Conservation (phyloP, 1,284 basidiomycete species). For the Peniophora sp. region DNA sequence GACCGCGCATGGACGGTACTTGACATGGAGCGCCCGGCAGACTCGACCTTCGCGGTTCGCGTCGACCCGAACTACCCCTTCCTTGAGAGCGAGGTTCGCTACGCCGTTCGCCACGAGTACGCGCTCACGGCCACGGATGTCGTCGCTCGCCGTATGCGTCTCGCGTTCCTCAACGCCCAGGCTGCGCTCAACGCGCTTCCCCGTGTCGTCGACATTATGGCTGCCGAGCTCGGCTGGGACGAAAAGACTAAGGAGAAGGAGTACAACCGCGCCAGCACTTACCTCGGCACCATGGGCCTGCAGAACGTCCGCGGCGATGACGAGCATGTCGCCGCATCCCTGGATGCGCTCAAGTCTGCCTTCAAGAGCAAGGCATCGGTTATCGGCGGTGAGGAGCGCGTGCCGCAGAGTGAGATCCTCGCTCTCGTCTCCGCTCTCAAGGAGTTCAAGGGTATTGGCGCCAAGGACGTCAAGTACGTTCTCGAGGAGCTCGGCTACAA, state of each 20-base stretch:
- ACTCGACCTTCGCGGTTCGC: slow-evolving; percentile 77
- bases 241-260: slow-evolving; percentile 47
- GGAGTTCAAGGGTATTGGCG: slow-evolving; percentile 43
- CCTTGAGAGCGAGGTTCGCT: slow-evolving; percentile 92
- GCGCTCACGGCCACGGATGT: slow-evolving; percentile 89
- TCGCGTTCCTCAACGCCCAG: slow-evolving; percentile 90
- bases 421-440: slow-evolving; percentile 38
- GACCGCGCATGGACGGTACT: slow-evolving; percentile 96
- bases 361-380: slow-evolving; percentile 38
- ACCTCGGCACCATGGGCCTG: slow-evolving; percentile 75
- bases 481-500: slow-evolving; percentile 69
- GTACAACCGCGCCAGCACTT: slow-evolving; percentile 53
- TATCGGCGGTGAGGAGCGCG: slow-evolving; percentile 18
- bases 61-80: slow-evolving; percentile 74
- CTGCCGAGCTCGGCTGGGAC: slow-evolving; percentile 78
- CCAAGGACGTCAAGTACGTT: slow-evolving; percentile 64
- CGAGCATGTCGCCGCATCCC: slow-evolving; percentile 64
- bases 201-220: slow-evolving; percentile 88
- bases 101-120: slow-evolving; percentile 88
- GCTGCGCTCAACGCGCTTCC: slow-evolving; percentile 84
- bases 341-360: slow-evolving; percentile 48
- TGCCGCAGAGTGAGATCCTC: slow-evolving; percentile 30
- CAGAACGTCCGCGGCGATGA: slow-evolving; percentile 47
- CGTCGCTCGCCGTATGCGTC: slow-evolving; percentile 83
- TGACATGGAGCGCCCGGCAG: slow-evolving; percentile 73